A percentile compares a stretch with the other conserved stretches of the same genome.
Evolutionary conservation across 1,139 yeast species (phyloP).

Genomic region (Meyerozyma elateridarum): DNA sequence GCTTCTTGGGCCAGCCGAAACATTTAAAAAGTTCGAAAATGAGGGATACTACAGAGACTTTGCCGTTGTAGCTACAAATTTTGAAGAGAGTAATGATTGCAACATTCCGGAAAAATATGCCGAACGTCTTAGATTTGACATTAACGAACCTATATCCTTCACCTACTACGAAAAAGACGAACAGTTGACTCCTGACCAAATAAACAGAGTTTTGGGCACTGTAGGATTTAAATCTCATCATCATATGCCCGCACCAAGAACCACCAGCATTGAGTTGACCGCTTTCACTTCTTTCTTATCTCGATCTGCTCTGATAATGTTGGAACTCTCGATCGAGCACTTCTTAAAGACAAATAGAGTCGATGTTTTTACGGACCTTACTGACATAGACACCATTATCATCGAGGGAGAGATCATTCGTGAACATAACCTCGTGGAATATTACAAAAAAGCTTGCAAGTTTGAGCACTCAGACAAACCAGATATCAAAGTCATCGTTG

Average conservation of each 20-base stretch:
- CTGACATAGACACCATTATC: slow-evolving; percentile 13
- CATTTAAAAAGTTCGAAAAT: slow-evolving; percentile 12
- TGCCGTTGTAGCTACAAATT: slow-evolving; percentile 11
- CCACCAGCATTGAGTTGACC: slow-evolving; percentile 37
- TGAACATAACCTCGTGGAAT: slow-evolving; percentile 47
- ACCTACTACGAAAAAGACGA: slow-evolving; percentile 5
- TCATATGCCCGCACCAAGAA: slow-evolving; percentile 4
- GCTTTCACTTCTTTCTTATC: slow-evolving; percentile 49
- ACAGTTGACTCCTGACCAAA: neutral
- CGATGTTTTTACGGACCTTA: slow-evolving; percentile 9
- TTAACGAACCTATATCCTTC: slow-evolving; percentile 13
- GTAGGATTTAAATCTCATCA: slow-evolving; percentile 35
- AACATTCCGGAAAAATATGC: slow-evolving; percentile 24
- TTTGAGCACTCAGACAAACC: slow-evolving; percentile 26
- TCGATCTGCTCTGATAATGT: slow-evolving; percentile 33
- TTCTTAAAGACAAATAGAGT: slow-evolving; percentile 5
- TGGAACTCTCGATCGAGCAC: slow-evolving; percentile 21
- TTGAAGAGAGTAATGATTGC: slow-evolving; percentile 20
- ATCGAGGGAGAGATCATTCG: slow-evolving; percentile 41
- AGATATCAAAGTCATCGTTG: slow-evolving; percentile 18
- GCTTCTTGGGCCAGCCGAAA: slow-evolving; percentile 25
- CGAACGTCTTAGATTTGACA: slow-evolving; percentile 13
- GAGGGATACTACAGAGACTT: slow-evolving; percentile 21
- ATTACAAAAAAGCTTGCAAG: slow-evolving; percentile 39
- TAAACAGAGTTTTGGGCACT: slow-evolving; percentile 37